Evolutionary conservation across 2,329 filamentous ascomycete genomes (phyloP), one percentile per base, ranked within the genome.

Genomic region (Ascochyta pisi): DNA sequence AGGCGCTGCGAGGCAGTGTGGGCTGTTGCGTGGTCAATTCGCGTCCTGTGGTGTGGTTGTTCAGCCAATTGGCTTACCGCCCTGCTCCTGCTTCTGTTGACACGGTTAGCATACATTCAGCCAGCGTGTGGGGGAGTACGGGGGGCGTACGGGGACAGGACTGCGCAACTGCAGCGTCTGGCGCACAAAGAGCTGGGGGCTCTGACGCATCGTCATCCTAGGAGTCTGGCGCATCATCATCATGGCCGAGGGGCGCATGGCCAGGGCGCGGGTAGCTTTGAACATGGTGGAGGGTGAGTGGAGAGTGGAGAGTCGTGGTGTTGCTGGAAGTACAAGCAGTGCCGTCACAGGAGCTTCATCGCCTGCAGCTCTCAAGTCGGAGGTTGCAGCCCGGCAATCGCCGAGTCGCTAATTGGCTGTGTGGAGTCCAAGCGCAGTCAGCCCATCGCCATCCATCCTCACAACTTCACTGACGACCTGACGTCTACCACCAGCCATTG

Each of bases 1-100:
- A 99, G 84, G 77, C 94, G 91, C 84, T 98, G 95, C 66, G 94
- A 96, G 79, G 98, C 87, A 72, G 94, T 97, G 83, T 98, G 95
- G 77, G 92, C 95, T 99, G 69, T 50, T 47, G 40, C 51, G 65
- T 50, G 13, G 54, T 65, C 58, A 67, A 59, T 69, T 43, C 42
- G 51, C n/a, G 54, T 54, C 40, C 54, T 45, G 46, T 48, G 8
- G 45, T 24, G 34, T 40, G 39, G 34, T 44, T 6, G 29, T 45
- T 54, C 23, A 59, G 46, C 51, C 63, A 66, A 67, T 69, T 67
- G 57, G 61, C 80, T 65, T 84, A 88, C 86, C 86, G 74, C 82
- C 81, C 62, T 88, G 84, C 73, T 83, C 81, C 76, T 88, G 84
- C 76, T 87, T 87, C 86, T 88, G 67, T 49, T 26, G 60, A 70